Conservation (phyloP, 2,329 filamentous ascomycete genomes). For the Microthyrium microscopicum region DNA sequence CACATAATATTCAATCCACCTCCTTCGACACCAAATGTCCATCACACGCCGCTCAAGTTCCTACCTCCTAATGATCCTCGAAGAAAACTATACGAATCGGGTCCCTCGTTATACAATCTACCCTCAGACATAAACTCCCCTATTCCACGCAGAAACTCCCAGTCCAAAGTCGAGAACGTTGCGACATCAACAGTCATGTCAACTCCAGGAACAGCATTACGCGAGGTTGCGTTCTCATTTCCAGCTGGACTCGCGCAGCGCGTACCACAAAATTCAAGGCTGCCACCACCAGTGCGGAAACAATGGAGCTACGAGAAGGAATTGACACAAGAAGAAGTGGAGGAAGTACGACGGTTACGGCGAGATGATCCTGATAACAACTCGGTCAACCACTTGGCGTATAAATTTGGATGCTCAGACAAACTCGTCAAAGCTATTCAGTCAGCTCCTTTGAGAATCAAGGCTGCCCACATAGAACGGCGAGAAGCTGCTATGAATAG, state of each 20-base stretch:
- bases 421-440: constrained; percentile 44
- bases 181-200: constrained; percentile 11
- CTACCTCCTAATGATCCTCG: constrained; percentile 42
- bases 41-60: constrained; percentile 49
- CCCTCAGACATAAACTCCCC: constrained; percentile 13
- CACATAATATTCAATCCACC: constrained; percentile 52
- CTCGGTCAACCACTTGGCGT: constrained; percentile 41
- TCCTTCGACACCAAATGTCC: constrained; percentile 43
- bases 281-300: constrained; percentile 33
- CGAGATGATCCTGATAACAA: constrained; percentile 38
- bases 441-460: constrained; percentile 37
- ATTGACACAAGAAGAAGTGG: constrained; percentile 37
- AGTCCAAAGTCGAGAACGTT: constrained; percentile 9
- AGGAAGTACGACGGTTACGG: constrained; percentile 41
- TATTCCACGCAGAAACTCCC: too few species aligned
- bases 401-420: constrained; percentile 48
- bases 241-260: constrained; percentile 2
- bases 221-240: constrained; percentile 3
- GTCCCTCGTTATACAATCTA: constrained; percentile 12
- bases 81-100: constrained; percentile 26
- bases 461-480: constrained; percentile 26
- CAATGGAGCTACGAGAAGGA: constrained; percentile 35
- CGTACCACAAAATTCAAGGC: constrained; percentile 11
- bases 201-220: constrained; percentile 9
- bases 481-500: constrained; percentile 37